phyloP scores from a whole-genome alignment of 179 eudicot genomes.

The Vitellaria paradoxa region DNA sequence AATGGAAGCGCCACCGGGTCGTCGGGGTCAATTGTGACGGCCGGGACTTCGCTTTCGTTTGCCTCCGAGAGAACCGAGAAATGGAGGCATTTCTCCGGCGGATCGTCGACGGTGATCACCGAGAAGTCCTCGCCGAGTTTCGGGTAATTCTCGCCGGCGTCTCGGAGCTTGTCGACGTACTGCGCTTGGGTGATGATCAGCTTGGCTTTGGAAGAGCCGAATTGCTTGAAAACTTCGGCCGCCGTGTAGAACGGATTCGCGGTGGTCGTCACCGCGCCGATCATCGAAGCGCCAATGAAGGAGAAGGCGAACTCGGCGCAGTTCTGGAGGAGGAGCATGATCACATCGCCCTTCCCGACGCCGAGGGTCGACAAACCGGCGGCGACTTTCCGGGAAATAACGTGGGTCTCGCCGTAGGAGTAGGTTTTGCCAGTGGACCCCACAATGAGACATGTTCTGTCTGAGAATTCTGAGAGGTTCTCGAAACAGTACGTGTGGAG shows the following conservation, averaged over 20 bases:
- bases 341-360: conserved; percentile 46
- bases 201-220: conserved; percentile 42
- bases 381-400: conserved; percentile 45
- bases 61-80: conserved; percentile 41
- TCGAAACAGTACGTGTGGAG: conserved; percentile 71
- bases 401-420: conserved; percentile 58
- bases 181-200: conserved; percentile 61
- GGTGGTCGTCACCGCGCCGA: conserved; percentile 70
- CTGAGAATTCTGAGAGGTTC: conserved; percentile 31
- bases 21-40: conserved; percentile 33
- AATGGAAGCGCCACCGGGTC: conserved; percentile 74
- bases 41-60: conserved; percentile 31
- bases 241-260: conserved; percentile 83
- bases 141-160: conserved; percentile 6
- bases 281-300: conserved; percentile 72
- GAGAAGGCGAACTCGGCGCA: conserved; percentile 76
- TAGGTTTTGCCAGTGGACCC: conserved; percentile 47
- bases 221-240: conserved; percentile 59
- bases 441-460: conserved; percentile 51
- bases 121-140: conserved; percentile 26
- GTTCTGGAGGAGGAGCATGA: conserved; percentile 75
- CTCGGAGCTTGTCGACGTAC: conserved; percentile 50
- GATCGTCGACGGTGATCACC: conserved; percentile 45
- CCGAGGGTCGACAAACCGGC: conserved; percentile 58
- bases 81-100: conserved; percentile 41